A percentile compares a stretch with the other conserved stretches of the same genome.
phyloP scores from a whole-genome alignment of 352 stramenopile species.

The Pythium utonaiense region DNA sequence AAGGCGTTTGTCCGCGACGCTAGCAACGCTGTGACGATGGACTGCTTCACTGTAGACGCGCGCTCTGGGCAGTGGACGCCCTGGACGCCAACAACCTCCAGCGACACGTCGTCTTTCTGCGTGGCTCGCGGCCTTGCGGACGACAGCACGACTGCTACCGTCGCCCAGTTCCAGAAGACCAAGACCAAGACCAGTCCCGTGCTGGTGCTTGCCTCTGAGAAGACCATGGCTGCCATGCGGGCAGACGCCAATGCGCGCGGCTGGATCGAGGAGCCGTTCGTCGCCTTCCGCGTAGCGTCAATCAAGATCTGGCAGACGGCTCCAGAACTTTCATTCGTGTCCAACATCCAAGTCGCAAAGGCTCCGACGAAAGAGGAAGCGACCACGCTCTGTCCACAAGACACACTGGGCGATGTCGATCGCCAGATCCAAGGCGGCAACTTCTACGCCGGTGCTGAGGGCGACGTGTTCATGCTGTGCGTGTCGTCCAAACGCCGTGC shows the following conservation, averaged over 20 bases:
- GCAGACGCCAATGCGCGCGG: constrained; percentile 1
- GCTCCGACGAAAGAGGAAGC: background rate
- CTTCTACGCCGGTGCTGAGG: constrained; percentile 3
- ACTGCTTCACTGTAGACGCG: constrained; percentile 6
- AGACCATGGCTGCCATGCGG: background rate
- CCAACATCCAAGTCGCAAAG: background rate
- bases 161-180: constrained; percentile 4
- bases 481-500: constrained; percentile 9
- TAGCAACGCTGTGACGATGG: constrained; percentile 4
- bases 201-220: constrained; percentile 1
- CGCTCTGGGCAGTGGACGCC: background rate
- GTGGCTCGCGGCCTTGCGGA: background rate
- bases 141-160: background rate
- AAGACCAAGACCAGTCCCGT: background rate
- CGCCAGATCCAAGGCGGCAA: constrained; percentile 13
- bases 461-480: constrained; percentile 1
- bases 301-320: constrained; percentile 2
- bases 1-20: background rate
- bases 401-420: background rate
- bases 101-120: background rate
- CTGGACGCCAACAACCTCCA: background rate
- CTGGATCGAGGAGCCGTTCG: constrained; percentile 2
- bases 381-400: background rate
- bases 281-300: background rate
- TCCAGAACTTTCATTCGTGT: constrained; percentile 3